Evolutionary conservation across 768 basidiomycete species (phyloP).

Genomic region (Mycena alexandri): DNA sequence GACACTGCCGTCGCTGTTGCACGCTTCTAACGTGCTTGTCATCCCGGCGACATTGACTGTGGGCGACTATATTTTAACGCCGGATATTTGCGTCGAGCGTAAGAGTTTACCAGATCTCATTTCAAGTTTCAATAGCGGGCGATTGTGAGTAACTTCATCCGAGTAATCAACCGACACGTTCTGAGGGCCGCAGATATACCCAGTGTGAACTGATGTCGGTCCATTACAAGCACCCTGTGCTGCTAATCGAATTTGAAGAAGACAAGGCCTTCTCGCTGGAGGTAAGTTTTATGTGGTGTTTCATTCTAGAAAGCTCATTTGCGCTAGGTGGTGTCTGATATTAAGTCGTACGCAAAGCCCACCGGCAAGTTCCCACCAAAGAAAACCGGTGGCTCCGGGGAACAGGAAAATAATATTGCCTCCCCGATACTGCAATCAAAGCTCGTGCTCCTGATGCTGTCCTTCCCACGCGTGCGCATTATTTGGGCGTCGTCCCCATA

Average conservation of each 20-base stretch:
- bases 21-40: conserved; percentile 82
- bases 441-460: conserved; percentile 87
- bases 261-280: conserved; percentile 95
- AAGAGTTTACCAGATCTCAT: conserved; percentile 95
- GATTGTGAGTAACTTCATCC: conserved; percentile 73
- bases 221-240: conserved; percentile 93
- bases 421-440: conserved; percentile 86
- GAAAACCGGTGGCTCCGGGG: conserved; percentile 41
- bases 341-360: conserved; percentile 77
- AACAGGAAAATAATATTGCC: conserved; percentile 46
- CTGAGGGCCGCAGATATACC: conserved; percentile 74
- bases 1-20: conserved; percentile 88
- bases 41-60: conserved; percentile 94
- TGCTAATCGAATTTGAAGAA: conserved; percentile 98
- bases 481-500: conserved; percentile 99
- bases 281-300: conserved; percentile 54
- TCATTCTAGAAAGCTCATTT: not conserved
- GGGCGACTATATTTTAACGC: conserved; percentile 95
- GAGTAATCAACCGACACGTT: not conserved
- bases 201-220: conserved; percentile 98
- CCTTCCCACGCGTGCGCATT: conserved; percentile 92
- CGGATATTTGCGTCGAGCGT: conserved; percentile 95
- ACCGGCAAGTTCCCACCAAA: conserved; percentile 67
- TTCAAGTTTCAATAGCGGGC: conserved; percentile 93
- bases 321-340: conserved; percentile 68